A percentile compares a stretch with the other conserved stretches of the same genome.
Conservation (phyloP, 2,329 filamentous ascomycete species). For the Sordariomycetes sp. region DNA sequence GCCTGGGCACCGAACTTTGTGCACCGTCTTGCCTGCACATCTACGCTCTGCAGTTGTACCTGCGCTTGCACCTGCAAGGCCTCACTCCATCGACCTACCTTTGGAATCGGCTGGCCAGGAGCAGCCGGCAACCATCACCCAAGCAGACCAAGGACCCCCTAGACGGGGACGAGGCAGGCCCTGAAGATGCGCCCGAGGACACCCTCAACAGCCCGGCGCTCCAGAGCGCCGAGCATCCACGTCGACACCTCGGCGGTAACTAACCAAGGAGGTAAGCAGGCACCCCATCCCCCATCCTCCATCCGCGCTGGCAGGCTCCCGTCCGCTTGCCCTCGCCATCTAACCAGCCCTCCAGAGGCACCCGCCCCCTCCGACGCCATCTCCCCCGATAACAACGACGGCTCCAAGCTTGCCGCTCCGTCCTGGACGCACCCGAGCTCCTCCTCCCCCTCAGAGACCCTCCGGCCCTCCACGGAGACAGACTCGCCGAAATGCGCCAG, state of each 20-base stretch:
- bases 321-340: background rate
- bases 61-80: no score
- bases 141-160: background rate
- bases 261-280: background rate
- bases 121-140: background rate
- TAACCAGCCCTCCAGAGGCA: background rate
- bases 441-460: background rate
- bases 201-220: background rate
- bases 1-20: background rate
- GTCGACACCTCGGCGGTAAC: conserved; percentile 4
- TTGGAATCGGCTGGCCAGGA: background rate
- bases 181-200: background rate
- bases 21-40: background rate
- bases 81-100: background rate
- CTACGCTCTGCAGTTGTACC: background rate
- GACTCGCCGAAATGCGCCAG: background rate
- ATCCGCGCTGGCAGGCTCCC: background rate
- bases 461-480: background rate
- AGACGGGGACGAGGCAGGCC: background rate
- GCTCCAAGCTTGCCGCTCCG: conserved; percentile 1
- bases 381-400: background rate
- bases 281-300: background rate
- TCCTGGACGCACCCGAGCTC: background rate
- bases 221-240: conserved; percentile 3
- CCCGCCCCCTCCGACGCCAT: background rate